Conservation (phyloP, 73 alveolate species). For the Strombidium stylifer region DNA sequence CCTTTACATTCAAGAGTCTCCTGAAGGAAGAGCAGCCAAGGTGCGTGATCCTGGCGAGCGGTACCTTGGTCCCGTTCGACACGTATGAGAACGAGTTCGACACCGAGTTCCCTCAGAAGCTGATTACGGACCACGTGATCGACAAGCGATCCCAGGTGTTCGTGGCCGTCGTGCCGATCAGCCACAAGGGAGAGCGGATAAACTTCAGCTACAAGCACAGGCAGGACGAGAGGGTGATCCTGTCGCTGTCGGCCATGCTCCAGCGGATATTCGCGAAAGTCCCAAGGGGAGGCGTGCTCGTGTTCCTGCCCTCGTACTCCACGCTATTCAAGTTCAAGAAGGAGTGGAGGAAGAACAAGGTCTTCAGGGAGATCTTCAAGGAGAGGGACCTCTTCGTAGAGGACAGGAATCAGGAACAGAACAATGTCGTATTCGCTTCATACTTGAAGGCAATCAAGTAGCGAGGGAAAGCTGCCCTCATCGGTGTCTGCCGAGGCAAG, state of each 20-base stretch:
- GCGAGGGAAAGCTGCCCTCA: slow-evolving; percentile 47
- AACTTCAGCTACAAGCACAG: slow-evolving; percentile 69
- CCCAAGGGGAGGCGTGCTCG: slow-evolving; percentile 84
- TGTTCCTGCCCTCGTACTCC: slow-evolving; percentile 82
- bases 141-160: slow-evolving; percentile 64
- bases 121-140: slow-evolving; percentile 77
- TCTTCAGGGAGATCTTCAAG: slow-evolving; percentile 63
- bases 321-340: slow-evolving; percentile 67
- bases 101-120: slow-evolving; percentile 37
- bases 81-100: slow-evolving; percentile 71
- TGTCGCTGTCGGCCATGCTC: slow-evolving; percentile 68
- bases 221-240: slow-evolving; percentile 64
- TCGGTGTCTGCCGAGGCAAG: slow-evolving; percentile 75
- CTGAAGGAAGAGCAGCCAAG: slow-evolving; percentile 70
- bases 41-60: slow-evolving; percentile 70
- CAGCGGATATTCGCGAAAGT: slow-evolving; percentile 63
- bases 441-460: background rate
- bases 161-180: slow-evolving; percentile 58
- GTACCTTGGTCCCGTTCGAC: slow-evolving; percentile 83
- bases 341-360: slow-evolving; percentile 72
- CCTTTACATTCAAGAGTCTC: slow-evolving; percentile 66
- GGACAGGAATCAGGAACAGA: slow-evolving; percentile 12
- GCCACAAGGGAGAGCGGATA: slow-evolving; percentile 32
- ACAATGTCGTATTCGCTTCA: background rate
- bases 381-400: slow-evolving; percentile 47